Conservation (phyloP, 352 stramenopile genomes). For the Globisporangium carolinianum region DNA sequence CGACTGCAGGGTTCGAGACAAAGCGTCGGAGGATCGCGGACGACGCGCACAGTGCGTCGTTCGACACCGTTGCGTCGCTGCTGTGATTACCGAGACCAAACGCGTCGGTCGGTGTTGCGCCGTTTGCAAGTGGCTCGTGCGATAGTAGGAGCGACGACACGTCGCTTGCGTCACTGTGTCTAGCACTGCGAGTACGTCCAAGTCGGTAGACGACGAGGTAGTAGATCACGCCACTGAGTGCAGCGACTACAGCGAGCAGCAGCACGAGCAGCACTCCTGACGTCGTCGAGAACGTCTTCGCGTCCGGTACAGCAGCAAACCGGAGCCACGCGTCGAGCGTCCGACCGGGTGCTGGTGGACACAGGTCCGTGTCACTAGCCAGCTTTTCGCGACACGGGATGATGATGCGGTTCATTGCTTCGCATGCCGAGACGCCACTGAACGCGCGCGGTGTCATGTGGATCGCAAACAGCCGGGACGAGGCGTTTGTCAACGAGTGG, state of each 20-base stretch:
- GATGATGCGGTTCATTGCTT: conserved; percentile 49
- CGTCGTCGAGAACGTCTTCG: conserved; percentile 43
- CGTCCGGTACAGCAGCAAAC: conserved; percentile 22
- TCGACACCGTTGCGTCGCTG: conserved; percentile 44
- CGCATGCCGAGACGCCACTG: conserved; percentile 35
- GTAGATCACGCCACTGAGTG: conserved; percentile 31
- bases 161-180: conserved; percentile 22
- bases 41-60: conserved; percentile 55
- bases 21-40: conserved; percentile 50
- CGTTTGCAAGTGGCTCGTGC: conserved; percentile 5
- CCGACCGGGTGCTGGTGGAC: conserved; percentile 19
- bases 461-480: conserved; percentile 44
- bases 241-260: conserved; percentile 27
- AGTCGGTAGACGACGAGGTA: conserved; percentile 26
- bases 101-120: conserved; percentile 34
- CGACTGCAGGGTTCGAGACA: conserved; percentile 55
- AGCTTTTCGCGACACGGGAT: conserved; percentile 51
- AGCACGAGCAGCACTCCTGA: conserved; percentile 43
- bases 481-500: conserved; percentile 22
- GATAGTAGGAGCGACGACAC: conserved; percentile 30
- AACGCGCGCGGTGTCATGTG: conserved; percentile 42
- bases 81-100: conserved; percentile 19
- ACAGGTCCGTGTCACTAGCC: conserved; percentile 41
- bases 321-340: conserved; percentile 59
- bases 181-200: no score